Evolutionary conservation across 2,329 filamentous ascomycete species (phyloP).

Genomic region (Colletotrichum ledebouriae): DNA sequence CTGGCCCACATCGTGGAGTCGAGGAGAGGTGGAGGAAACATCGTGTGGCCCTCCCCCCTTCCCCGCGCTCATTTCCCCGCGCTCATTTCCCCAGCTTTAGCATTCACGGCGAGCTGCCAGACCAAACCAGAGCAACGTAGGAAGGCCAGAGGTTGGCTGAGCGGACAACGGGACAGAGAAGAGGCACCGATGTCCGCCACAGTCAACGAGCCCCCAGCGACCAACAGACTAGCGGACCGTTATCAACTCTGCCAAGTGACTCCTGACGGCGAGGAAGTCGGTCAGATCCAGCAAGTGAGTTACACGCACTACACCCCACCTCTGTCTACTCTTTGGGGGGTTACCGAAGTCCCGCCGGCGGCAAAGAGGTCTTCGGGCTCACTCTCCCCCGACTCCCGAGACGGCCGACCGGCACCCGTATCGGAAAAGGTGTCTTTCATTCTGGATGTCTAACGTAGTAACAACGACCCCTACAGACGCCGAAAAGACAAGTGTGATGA

Average conservation of each 20-base stretch:
- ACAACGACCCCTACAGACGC: slow-evolving; percentile 51
- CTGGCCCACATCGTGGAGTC: slow-evolving; percentile 35
- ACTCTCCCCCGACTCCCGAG: neutral
- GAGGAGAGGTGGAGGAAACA: slow-evolving; percentile 12
- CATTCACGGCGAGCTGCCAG: neutral
- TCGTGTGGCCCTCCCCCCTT: neutral
- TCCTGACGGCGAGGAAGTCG: slow-evolving; percentile 33
- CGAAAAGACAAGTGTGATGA: slow-evolving; percentile 68
- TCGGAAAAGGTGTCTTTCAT: neutral
- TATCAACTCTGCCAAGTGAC: slow-evolving; percentile 34
- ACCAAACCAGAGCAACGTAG: neutral
- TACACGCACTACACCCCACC: neutral
- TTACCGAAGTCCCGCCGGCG: neutral
- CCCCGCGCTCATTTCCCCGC: no score
- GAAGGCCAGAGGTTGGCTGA: neutral
- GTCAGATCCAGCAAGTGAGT: slow-evolving; percentile 55
- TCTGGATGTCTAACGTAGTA: slow-evolving; percentile 18
- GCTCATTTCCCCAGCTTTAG: slow-evolving; percentile 34
- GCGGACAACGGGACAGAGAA: slow-evolving; percentile 7
- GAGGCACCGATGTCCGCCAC: slow-evolving; percentile 32
- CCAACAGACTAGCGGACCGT: slow-evolving; percentile 35
- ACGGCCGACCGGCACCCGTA: slow-evolving; percentile 6
- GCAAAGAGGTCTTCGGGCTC: neutral
- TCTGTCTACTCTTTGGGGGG: neutral
- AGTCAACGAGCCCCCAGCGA: slow-evolving; percentile 34